Evolutionary conservation across 2,329 filamentous ascomycete genomes (phyloP), one percentile per base, ranked within the genome.

Genomic region (Clonostachys rhizophaga): DNA sequence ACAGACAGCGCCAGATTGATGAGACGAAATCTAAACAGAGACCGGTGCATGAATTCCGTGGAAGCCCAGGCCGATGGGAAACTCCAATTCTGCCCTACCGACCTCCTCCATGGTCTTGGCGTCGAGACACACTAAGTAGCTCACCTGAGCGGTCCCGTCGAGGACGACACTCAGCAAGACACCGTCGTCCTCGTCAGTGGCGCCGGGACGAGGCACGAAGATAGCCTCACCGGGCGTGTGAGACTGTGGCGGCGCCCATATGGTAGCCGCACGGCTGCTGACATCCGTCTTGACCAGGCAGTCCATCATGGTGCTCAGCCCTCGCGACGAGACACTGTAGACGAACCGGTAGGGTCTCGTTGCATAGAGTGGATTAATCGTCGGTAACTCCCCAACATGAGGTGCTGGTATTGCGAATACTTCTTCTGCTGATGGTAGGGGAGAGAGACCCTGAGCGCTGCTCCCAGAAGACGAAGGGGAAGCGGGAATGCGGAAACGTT

Each of bases 141-240:
- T 87, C 50, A 52, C 77, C 51, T 72, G 70, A 6, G 64, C 66
- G n/a, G 63, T 57, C 0, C 84, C 83, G 57, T 89, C 81, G 3
- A 89, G 69, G 5, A 89, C 78, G 1, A 89, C 75, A 42, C 70
- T 79, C 48, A 87, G 57, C 17, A 87, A 47, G 2, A 82, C 75
- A 0, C 83, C 83, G 47, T 83, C 81, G 54, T 89, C 85, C 57
- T 87, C 84, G 0, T 67, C 71, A 5, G 52, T 55, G 0, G 69
- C 61, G 6, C 57, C 65, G 5, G 69, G 67, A 8, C 65, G 58
- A 1, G 75, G 67, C 2, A 90, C 71, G 51, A 89, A 89, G 34
- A 89, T 81, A 1, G 84, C 72, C 61, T 89, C 86, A 2, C 85
- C 80, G 0, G 86, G 86, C 0, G 82, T 84, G 55, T 89, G 83